A percentile compares a stretch with the other conserved stretches of the same genome.
These are phyloP conservation scores for Nannizziopsis barbatae DNA, from an alignment of 2,329 filamentous ascomycete genomes.

Conservation along the genomic window DNA sequence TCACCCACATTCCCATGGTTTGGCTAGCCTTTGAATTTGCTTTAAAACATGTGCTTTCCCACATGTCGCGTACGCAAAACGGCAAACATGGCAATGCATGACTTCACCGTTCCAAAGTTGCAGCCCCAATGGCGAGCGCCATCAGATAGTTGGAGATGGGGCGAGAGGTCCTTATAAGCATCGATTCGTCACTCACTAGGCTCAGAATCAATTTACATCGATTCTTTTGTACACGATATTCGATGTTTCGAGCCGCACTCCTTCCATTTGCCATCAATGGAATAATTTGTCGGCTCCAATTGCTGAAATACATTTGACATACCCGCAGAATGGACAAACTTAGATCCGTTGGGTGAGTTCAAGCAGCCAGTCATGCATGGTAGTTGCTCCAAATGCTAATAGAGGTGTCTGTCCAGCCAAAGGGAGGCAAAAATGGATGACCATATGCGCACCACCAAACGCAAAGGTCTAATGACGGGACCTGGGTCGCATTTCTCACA, in stretches of 20 bases:
- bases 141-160: not conserved
- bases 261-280: no score
- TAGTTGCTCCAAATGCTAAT: not conserved
- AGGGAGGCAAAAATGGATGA: slow-evolving; percentile 1
- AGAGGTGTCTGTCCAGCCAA: not conserved
- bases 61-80: not conserved
- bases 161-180: not conserved
- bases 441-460: not conserved
- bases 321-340: slow-evolving; percentile 2
- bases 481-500: slow-evolving; percentile 9
- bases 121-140: not conserved
- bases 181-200: not conserved
- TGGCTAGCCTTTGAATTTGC: not conserved
- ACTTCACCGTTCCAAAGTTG: slow-evolving; percentile 10
- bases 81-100: slow-evolving; percentile 11
- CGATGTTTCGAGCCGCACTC: no score
- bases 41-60: not conserved
- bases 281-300: not conserved
- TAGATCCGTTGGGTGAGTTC: slow-evolving; percentile 4
- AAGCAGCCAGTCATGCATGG: not conserved
- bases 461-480: not conserved
- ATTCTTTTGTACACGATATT: no score
- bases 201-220: no score
- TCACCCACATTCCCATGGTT: slow-evolving; percentile 1
- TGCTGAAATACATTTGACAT: not conserved